These are phyloP conservation scores for Salix exigua DNA, from an alignment of 345 rosid species.

Conservation along the genomic window DNA sequence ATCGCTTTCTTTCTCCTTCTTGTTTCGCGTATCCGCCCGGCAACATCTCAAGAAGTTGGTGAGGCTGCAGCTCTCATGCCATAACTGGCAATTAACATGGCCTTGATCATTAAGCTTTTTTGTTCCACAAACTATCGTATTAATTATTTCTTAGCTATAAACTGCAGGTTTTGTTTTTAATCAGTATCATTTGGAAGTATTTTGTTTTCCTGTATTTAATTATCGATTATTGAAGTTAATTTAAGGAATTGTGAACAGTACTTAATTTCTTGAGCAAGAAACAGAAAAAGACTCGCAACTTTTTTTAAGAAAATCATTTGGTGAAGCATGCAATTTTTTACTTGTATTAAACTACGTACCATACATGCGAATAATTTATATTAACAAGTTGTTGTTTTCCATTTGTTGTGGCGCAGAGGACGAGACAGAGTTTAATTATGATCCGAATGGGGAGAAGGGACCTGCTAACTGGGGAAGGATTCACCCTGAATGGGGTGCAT, in stretches of 20 bases:
- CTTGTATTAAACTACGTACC: background rate
- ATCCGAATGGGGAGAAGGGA: conserved; percentile 32
- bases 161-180: background rate
- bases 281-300: background rate
- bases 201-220: background rate
- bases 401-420: conserved; percentile 39
- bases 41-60: conserved; percentile 45
- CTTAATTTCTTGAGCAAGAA: too few relatives aligned
- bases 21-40: conserved; percentile 4
- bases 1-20: conserved; percentile 25
- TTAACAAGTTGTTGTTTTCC: background rate
- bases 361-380: background rate
- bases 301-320: too few relatives aligned
- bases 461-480: conserved; percentile 71
- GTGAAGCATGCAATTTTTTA: background rate
- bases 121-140: background rate
- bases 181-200: background rate
- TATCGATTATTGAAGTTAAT: background rate
- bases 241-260: background rate
- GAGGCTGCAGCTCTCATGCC: background rate
- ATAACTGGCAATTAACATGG: background rate
- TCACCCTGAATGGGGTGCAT: conserved; percentile 53
- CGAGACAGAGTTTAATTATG: conserved; percentile 58
- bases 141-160: background rate
- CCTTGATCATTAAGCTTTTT: background rate